Conservation (phyloP, 2,329 filamentous ascomycete species). For the Ophidiomyces ophidiicola region DNA sequence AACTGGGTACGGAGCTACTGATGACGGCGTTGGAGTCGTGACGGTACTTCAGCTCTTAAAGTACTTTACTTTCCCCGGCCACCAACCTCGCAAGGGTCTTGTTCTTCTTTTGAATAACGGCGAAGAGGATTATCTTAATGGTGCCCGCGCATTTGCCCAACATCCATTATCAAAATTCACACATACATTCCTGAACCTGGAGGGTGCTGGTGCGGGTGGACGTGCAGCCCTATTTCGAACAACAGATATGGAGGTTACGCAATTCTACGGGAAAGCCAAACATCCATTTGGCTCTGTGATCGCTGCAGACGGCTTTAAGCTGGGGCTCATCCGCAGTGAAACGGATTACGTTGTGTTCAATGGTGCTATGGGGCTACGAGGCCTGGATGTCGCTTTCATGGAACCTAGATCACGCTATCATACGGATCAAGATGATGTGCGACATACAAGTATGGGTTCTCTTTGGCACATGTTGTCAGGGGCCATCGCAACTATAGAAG, state of each 20-base stretch:
- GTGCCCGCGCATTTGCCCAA: constrained; percentile 70
- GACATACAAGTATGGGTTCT: constrained; percentile 53
- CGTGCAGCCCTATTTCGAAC: constrained; percentile 76
- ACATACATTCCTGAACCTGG: constrained; percentile 84
- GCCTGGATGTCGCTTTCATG: constrained; percentile 86
- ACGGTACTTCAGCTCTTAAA: constrained; percentile 72
- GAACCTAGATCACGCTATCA: constrained; percentile 78
- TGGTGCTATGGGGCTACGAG: constrained; percentile 64
- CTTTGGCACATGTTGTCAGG: constrained; percentile 95
- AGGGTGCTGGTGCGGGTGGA: constrained; percentile 86
- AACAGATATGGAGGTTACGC: constrained; percentile 75
- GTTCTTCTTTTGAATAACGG: constrained; percentile 86
- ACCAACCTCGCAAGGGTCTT: constrained; percentile 66
- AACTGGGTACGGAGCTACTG: constrained; percentile 83
- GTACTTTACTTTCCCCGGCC: constrained; percentile 63
- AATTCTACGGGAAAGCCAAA: constrained; percentile 57
- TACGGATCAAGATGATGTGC: constrained; percentile 73
- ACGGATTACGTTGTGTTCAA: constrained; percentile 85
- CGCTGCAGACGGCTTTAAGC: constrained; percentile 70
- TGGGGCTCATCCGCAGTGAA: constrained; percentile 65
- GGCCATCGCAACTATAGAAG: constrained; percentile 60
- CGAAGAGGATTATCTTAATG: constrained; percentile 85
- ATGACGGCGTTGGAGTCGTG: constrained; percentile 85
- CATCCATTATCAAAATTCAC: constrained; percentile 69
- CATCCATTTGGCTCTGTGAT: constrained; percentile 77